A percentile compares a stretch with the other conserved stretches of the same genome.
phyloP scores from a whole-genome alignment of 768 basidiomycete genomes.

The Naganishia antarctica region DNA sequence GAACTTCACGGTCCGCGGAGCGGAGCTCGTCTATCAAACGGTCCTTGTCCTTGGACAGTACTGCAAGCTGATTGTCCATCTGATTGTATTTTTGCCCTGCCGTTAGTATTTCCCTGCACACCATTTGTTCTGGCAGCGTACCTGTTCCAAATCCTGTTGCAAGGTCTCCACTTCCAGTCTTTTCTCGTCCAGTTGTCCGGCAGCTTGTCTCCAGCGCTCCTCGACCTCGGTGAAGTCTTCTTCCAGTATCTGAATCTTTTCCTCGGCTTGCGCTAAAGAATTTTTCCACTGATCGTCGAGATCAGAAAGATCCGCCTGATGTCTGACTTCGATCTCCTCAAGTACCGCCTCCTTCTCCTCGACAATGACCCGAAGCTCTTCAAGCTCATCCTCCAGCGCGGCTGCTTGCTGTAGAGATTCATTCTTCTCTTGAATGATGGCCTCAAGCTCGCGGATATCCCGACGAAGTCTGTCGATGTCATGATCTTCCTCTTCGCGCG shows the following conservation, averaged over 20 bases:
- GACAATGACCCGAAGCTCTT: slow-evolving; percentile 63
- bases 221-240: slow-evolving; percentile 27
- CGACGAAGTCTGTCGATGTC: slow-evolving; percentile 28
- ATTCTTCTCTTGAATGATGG: slow-evolving; percentile 63
- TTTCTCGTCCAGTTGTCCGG: slow-evolving; percentile 62
- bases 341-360: slow-evolving; percentile 40
- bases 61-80: slow-evolving; percentile 17
- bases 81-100: no score
- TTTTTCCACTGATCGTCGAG: slow-evolving; percentile 10
- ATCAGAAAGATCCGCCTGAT: slow-evolving; percentile 6
- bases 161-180: slow-evolving; percentile 63
- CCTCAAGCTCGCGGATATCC: slow-evolving; percentile 14
- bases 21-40: slow-evolving; percentile 27
- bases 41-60: slow-evolving; percentile 37
- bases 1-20: slow-evolving; percentile 13
- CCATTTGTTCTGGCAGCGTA: no score
- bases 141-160: slow-evolving; percentile 7
- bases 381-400: slow-evolving; percentile 72
- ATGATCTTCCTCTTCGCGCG: slow-evolving; percentile 34
- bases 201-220: slow-evolving; percentile 12
- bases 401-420: slow-evolving; percentile 58
- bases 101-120: no score
- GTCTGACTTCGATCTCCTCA: slow-evolving; percentile 32
- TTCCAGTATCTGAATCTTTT: slow-evolving; percentile 7
- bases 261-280: slow-evolving; percentile 10